Conservation (phyloP, 2,329 filamentous ascomycete genomes). For the Domatiomyces catenatus region DNA sequence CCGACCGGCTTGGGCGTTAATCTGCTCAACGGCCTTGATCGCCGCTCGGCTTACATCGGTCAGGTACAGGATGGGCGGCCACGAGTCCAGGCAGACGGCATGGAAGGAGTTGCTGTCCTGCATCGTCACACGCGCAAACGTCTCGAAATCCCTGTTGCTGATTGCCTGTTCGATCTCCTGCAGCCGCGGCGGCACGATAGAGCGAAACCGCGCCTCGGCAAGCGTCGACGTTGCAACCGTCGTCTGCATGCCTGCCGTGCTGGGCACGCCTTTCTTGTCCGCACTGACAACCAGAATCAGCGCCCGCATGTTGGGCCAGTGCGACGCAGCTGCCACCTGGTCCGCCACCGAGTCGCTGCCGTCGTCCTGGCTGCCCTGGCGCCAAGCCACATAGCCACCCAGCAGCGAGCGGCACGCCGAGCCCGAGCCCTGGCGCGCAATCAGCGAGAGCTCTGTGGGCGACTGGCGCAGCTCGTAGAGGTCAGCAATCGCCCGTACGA, state of each 20-base stretch:
- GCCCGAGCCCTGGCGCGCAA: slow-evolving; percentile 86
- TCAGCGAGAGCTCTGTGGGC: slow-evolving; percentile 68
- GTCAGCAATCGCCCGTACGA: slow-evolving; percentile 69
- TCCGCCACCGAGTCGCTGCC: slow-evolving; percentile 79
- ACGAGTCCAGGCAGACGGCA: slow-evolving; percentile 83
- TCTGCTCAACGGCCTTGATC: slow-evolving; percentile 72
- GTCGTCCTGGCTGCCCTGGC: slow-evolving; percentile 58
- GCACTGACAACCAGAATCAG: slow-evolving; percentile 81
- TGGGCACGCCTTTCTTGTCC: slow-evolving; percentile 89
- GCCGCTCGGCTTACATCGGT: slow-evolving; percentile 84
- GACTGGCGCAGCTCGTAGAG: slow-evolving; percentile 73
- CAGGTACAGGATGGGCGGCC: slow-evolving; percentile 96
- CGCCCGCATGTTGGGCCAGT: slow-evolving; percentile 94
- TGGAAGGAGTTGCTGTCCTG: slow-evolving; percentile 96
- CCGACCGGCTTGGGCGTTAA: slow-evolving; percentile 67
- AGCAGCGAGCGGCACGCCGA: slow-evolving; percentile 88
- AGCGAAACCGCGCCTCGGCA: slow-evolving; percentile 59
- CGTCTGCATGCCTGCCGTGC: slow-evolving; percentile 90
- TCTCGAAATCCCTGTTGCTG: slow-evolving; percentile 59
- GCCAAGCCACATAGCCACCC: slow-evolving; percentile 81
- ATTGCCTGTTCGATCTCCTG: slow-evolving; percentile 70
- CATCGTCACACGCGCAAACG: slow-evolving; percentile 86
- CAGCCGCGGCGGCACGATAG: slow-evolving; percentile 75
- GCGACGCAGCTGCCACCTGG: slow-evolving; percentile 69
- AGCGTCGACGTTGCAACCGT: slow-evolving; percentile 84